Conservation (phyloP, 805 yeast species). For the Blastobotrys attinorum region DNA sequence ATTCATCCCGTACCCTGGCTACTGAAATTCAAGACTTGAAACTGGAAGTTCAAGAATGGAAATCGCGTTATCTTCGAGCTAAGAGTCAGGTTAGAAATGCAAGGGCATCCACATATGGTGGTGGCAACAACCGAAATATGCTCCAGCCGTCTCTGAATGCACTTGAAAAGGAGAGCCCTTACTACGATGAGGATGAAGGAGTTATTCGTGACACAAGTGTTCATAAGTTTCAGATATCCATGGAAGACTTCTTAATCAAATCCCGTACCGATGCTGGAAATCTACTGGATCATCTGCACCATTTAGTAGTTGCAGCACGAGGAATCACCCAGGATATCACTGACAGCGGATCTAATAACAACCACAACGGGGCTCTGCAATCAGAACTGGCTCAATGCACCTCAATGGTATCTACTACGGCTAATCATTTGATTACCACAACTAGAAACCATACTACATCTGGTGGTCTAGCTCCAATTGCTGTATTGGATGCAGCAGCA, state of each 20-base stretch:
- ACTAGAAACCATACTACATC: constrained; percentile 67
- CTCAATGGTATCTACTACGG: constrained; percentile 50
- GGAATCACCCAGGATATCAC: constrained; percentile 21
- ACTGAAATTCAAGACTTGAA: constrained; percentile 21
- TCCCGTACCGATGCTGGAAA: constrained; percentile 22
- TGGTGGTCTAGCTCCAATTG: constrained; percentile 54
- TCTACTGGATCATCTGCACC: constrained; percentile 28
- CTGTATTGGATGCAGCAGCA: constrained; percentile 66
- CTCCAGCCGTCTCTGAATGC: constrained; percentile 9
- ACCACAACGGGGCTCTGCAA: constrained; percentile 8
- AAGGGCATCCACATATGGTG: constrained; percentile 19
- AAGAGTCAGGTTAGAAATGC: constrained; percentile 23
- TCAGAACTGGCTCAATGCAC: constrained; percentile 22
- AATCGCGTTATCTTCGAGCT: constrained; percentile 24
- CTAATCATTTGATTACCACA: constrained; percentile 68
- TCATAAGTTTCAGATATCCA: constrained; percentile 25
- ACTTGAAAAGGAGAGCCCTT: constrained; percentile 13
- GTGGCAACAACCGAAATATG: constrained; percentile 5
- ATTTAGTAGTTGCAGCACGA: constrained; percentile 27
- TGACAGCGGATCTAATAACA: constrained; percentile 11
- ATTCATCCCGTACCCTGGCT: constrained; percentile 12
- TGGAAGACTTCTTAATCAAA: constrained; percentile 28
- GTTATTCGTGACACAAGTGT: constrained; percentile 21
- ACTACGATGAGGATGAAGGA: constrained; percentile 21
- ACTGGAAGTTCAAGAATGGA: constrained; percentile 31